Percentiles rank a stretch among this genome's conserved stretches.
Conservation (phyloP, 257 asterid species). For the Prunella vulgaris region DNA sequence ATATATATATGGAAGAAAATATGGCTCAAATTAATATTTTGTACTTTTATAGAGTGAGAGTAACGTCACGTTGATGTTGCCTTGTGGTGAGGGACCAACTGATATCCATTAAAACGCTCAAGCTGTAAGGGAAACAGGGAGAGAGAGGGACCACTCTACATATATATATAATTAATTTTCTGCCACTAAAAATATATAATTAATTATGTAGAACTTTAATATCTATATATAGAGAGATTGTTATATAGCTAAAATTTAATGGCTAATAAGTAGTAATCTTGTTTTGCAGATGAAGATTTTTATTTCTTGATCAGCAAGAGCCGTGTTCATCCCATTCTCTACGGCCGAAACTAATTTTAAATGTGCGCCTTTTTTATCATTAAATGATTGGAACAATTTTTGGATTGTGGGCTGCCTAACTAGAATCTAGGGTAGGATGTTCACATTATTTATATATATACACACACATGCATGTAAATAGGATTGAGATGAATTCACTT, state of each 20-base stretch:
- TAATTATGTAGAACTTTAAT: constrained; percentile 5
- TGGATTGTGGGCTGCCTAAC: constrained; percentile 23
- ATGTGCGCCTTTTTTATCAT: constrained; percentile 13
- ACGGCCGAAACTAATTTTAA: background rate
- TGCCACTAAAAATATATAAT: background rate
- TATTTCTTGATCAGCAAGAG: background rate
- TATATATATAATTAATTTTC: background rate
- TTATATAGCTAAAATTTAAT: background rate
- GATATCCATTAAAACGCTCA: constrained; percentile 6
- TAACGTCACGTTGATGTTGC: constrained; percentile 24
- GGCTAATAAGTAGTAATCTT: background rate
- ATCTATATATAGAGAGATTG: background rate
- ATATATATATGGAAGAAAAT: too few relatives aligned
- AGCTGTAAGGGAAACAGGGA: background rate
- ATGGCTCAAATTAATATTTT: constrained; percentile 1
- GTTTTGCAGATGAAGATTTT: constrained; percentile 14
- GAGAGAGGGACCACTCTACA: constrained; percentile 29
- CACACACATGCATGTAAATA: too few relatives aligned
- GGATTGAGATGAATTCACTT: too few relatives aligned
- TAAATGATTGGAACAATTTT: background rate
- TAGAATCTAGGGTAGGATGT: background rate
- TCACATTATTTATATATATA: constrained; percentile 4
- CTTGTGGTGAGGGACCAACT: constrained; percentile 27
- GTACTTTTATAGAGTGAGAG: constrained; percentile 20
- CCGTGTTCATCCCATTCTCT: constrained; percentile 16